A percentile compares a stretch with the other conserved stretches of the same genome.
Evolutionary conservation across 371 early-diverging fungal species (phyloP).

Genomic region (Batrachochytrium dendrobatidis): DNA sequence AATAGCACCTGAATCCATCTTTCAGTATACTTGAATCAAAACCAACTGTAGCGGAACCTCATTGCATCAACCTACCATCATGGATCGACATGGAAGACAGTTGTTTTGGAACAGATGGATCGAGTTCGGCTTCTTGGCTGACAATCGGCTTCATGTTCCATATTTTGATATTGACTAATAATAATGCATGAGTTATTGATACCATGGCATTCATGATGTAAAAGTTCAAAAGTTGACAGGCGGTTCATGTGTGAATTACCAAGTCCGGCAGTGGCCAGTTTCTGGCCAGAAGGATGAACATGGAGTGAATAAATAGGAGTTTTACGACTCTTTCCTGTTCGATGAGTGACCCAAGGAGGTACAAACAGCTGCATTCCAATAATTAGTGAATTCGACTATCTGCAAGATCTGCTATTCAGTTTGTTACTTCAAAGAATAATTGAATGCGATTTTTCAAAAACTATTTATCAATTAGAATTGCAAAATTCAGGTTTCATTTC

Average conservation of each 20-base stretch:
- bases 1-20: slow-evolving; percentile 59
- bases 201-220: background rate
- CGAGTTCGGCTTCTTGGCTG: slow-evolving; percentile 43
- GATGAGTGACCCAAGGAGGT: slow-evolving; percentile 26
- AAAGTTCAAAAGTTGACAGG: background rate
- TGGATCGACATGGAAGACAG: slow-evolving; percentile 77
- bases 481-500: too few species aligned
- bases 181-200: slow-evolving; percentile 42
- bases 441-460: too few species aligned
- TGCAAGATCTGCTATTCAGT: too few species aligned
- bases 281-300: slow-evolving; percentile 72
- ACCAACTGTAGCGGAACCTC: background rate
- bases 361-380: background rate
- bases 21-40: background rate
- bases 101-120: slow-evolving; percentile 53
- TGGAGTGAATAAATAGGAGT: slow-evolving; percentile 81
- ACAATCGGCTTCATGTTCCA: slow-evolving; percentile 71
- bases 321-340: slow-evolving; percentile 58
- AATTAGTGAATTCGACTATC: too few species aligned
- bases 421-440: too few species aligned
- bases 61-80: slow-evolving; percentile 49
- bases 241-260: slow-evolving; percentile 40
- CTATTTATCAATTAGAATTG: too few species aligned
- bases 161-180: slow-evolving; percentile 61
- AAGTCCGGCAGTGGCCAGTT: slow-evolving; percentile 78